A percentile compares a stretch with the other conserved stretches of the same genome.
Evolutionary conservation across 345 rosid species (phyloP).

Genomic region (Durio zibethinus): DNA sequence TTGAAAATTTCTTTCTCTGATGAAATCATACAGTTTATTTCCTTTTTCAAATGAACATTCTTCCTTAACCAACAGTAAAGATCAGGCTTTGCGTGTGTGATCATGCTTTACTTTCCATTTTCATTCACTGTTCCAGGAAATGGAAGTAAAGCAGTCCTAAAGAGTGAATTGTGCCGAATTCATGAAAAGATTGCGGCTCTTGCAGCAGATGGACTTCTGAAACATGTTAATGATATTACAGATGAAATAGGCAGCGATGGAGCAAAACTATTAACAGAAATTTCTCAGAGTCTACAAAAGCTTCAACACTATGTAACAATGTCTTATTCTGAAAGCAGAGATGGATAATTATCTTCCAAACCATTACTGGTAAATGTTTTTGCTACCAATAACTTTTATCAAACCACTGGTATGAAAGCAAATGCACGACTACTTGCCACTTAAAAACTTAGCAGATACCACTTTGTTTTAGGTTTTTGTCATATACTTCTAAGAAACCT

Average conservation of each 20-base stretch:
- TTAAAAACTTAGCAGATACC: no score
- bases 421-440: no score
- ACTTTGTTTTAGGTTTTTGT: no score
- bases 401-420: no score
- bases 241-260: constrained; percentile 31
- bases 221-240: constrained; percentile 20
- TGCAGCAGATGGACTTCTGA: constrained; percentile 35
- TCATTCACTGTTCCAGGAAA: constrained; percentile 16
- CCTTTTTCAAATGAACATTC: background rate
- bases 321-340: constrained; percentile 17
- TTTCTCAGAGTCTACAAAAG: constrained; percentile 38
- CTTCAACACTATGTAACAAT: constrained; percentile 36
- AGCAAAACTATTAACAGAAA: constrained; percentile 36
- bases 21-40: background rate
- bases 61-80: background rate
- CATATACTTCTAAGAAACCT: no score
- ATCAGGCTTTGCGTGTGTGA: background rate
- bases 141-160: constrained; percentile 22
- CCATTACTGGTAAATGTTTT: constrained; percentile 1
- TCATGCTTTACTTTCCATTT: background rate
- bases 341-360: constrained; percentile 22
- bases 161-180: constrained; percentile 33
- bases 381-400: background rate
- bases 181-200: constrained; percentile 41
- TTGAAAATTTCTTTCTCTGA: background rate